Percentiles rank a stretch among this genome's conserved stretches.
phyloP scores from a whole-genome alignment of 306 rosid genomes.

The Glycine tomentella region DNA sequence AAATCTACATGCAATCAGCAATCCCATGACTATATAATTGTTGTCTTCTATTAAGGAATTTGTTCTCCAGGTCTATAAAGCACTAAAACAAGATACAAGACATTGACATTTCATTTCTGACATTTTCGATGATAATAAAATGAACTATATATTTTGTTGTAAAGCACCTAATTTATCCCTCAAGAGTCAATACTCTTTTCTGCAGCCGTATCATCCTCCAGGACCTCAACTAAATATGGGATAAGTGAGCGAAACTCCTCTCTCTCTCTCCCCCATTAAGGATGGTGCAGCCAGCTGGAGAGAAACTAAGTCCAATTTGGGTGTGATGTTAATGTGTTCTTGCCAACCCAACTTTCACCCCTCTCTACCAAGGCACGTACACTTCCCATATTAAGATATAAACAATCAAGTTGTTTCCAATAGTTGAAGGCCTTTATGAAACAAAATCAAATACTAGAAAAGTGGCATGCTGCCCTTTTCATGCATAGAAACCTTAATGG shows the following conservation, averaged over 20 bases:
- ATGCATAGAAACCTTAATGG: background rate
- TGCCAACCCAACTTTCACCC: background rate
- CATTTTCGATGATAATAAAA: background rate
- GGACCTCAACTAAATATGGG: background rate
- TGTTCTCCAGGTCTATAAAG: background rate
- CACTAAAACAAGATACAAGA: background rate
- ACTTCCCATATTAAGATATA: background rate
- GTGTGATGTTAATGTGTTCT: conserved; percentile 9
- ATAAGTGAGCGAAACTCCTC: background rate
- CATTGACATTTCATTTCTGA: background rate
- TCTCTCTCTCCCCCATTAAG: background rate
- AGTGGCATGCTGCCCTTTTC: background rate
- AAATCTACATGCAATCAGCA: background rate
- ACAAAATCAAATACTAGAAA: background rate
- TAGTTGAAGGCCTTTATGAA: background rate
- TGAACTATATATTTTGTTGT: background rate
- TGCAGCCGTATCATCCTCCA: background rate
- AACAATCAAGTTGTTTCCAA: background rate
- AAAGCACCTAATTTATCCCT: background rate
- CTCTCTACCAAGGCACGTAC: background rate
- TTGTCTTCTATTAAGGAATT: background rate
- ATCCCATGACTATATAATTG: background rate
- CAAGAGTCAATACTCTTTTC: background rate
- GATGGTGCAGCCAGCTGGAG: background rate
- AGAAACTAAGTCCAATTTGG: background rate